Base-by-base conservation (phyloP, 169 alveolate species). In the Cystoisospora suis region DNA sequence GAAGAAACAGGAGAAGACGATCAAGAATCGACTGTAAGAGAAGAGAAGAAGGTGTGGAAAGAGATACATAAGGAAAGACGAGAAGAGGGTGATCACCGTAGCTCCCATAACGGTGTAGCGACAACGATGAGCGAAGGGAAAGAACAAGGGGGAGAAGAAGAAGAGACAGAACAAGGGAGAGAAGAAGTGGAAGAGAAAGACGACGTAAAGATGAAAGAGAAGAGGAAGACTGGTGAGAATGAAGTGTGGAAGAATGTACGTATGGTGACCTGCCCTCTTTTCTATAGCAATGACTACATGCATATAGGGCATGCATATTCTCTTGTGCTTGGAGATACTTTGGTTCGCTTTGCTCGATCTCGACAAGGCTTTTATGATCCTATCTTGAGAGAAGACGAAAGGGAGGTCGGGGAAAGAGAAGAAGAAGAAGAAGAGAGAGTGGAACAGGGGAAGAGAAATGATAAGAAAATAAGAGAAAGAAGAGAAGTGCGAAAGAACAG, bases 251-350 rank as follows among this genome's bases (percentile, higher is more conserved):
- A 56, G 2, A 56, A 32, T 32, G 36, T 40, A 46, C 83, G 53
- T 2, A 6, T 34, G 36, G 81, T 92, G 42, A 92, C 93, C 36
- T 86, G 91, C 23, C 95, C 95, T 15, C 87, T 92, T 9, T 95
- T 94, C 88, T 95, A 95, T 85, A 89, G 91, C 61, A 95, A 95
- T 87, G 96, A 94, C 45, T 92, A 77, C 47, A 94, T 94, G 32
- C 97, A 95, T 56, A 81, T 95, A 2, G 97, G 97, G 6, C 97
- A 95, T 77, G 95, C 96, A 0, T 95, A 95, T 87, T 93, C 97
- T 34, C 72, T 91, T 75, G 95, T 95, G 32, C 59, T 93, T 61
- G 85, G 95, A 1, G 97, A 95, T 61, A 89, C 90, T 23, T 70
- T 95, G 20, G 89, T 87, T 32, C 58, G 95, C 46, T 72, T 6